Conservation (phyloP, 192 early-diverging fungal genomes). For the Podila epigama region DNA sequence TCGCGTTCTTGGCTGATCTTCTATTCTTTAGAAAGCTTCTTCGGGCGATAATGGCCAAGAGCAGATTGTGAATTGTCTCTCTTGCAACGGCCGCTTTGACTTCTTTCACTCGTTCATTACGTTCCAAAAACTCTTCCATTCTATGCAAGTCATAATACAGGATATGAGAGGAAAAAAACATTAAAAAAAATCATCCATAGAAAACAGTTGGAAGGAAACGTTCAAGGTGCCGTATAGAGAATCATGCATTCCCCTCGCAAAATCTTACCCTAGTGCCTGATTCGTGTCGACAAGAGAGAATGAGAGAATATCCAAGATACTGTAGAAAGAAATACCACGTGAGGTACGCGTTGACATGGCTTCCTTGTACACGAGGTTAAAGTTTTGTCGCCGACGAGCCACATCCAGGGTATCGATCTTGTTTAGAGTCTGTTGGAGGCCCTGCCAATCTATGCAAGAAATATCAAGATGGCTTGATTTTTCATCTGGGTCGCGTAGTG, state of each 20-base stretch:
- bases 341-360: constrained; percentile 19
- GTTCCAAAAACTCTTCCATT: constrained; percentile 37
- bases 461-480: constrained; percentile 1
- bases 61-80: constrained; percentile 42
- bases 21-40: constrained; percentile 40
- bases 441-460: constrained; percentile 9
- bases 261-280: constrained; percentile 37
- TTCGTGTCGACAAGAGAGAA: constrained; percentile 35
- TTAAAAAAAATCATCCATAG: neutral
- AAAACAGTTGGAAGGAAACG: too few species aligned
- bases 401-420: constrained; percentile 27
- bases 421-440: constrained; percentile 23
- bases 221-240: neutral
- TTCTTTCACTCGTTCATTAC: constrained; percentile 37
- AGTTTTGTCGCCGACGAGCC: constrained; percentile 17
- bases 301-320: constrained; percentile 36
- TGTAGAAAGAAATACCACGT: constrained; percentile 37
- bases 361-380: constrained; percentile 38
- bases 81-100: constrained; percentile 32
- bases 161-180: neutral
- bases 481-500: neutral
- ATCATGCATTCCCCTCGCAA: neutral
- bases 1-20: constrained; percentile 20
- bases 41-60: constrained; percentile 34
- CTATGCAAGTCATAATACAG: neutral